phyloP scores from a whole-genome alignment of 306 rosid species.

The Inga leiocalycina region DNA sequence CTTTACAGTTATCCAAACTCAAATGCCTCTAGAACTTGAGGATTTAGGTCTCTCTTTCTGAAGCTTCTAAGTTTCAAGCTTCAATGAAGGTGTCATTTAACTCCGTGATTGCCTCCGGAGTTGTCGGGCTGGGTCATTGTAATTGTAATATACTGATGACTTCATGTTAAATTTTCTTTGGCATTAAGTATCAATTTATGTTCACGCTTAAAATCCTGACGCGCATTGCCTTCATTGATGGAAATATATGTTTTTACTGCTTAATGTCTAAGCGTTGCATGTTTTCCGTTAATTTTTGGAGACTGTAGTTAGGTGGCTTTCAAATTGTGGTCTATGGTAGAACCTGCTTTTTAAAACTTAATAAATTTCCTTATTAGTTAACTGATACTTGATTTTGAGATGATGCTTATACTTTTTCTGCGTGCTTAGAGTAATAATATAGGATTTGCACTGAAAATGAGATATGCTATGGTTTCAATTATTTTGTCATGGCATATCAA shows the following conservation, averaged over 20 bases:
- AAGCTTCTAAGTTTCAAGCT: background rate
- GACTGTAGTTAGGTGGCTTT: background rate
- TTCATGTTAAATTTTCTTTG: background rate
- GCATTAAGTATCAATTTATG: background rate
- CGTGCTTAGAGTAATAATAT: background rate
- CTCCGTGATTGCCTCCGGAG: background rate
- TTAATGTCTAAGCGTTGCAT: background rate
- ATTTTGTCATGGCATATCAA: background rate
- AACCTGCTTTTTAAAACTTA: background rate
- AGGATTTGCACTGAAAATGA: background rate
- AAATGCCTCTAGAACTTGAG: background rate
- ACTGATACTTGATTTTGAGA: background rate
- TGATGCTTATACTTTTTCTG: background rate
- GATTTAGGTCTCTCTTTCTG: constrained; percentile 11
- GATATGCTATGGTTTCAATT: background rate
- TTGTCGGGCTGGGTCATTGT: background rate
- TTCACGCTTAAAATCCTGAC: background rate
- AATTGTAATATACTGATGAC: background rate
- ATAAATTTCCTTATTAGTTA: background rate
- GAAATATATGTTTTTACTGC: background rate
- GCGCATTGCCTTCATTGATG: background rate
- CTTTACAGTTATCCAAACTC: background rate
- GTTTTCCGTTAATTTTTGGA: background rate
- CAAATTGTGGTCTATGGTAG: background rate
- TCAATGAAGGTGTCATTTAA: background rate